phyloP scores from a whole-genome alignment of 352 stramenopile genomes.

The Blastocystis sp. region DNA sequence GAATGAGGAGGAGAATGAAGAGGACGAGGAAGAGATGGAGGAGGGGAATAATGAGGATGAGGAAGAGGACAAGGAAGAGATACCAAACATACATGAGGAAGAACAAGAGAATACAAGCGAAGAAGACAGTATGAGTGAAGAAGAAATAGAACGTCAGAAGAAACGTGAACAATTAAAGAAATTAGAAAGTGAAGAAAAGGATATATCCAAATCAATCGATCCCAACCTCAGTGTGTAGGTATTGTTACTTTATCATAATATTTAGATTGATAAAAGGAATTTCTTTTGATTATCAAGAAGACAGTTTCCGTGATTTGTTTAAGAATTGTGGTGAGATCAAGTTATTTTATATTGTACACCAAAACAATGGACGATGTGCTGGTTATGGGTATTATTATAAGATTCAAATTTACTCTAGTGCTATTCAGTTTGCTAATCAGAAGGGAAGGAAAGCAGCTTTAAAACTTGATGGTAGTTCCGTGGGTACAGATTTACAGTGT shows the following conservation, averaged over 20 bases:
- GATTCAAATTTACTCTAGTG: background rate
- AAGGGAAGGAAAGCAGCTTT: background rate
- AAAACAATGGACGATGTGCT: slow-evolving; percentile 10
- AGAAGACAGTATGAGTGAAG: background rate
- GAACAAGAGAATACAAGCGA: slow-evolving; percentile 9
- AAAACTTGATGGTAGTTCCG: background rate
- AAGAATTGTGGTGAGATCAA: background rate
- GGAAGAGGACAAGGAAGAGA: background rate
- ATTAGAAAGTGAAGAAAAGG: slow-evolving; percentile 11
- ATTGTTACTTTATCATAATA: background rate
- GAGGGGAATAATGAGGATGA: background rate
- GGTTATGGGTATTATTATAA: slow-evolving; percentile 11
- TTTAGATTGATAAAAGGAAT: slow-evolving; percentile 3
- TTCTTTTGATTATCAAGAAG: slow-evolving; percentile 2
- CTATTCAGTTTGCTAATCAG: background rate
- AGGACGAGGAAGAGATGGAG: slow-evolving; percentile 35
- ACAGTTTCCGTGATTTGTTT: slow-evolving; percentile 5
- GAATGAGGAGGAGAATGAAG: slow-evolving; percentile 46
- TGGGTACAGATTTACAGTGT: background rate
- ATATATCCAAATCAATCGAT: background rate
- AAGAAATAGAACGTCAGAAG: background rate
- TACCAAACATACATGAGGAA: background rate
- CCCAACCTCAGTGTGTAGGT: background rate
- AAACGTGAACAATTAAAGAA: slow-evolving; percentile 31
- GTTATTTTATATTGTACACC: slow-evolving; percentile 1